Percentiles rank a stretch among this genome's conserved stretches.
phyloP scores from a whole-genome alignment of 192 early-diverging fungal species.

The Backusella liffmaniae region DNA sequence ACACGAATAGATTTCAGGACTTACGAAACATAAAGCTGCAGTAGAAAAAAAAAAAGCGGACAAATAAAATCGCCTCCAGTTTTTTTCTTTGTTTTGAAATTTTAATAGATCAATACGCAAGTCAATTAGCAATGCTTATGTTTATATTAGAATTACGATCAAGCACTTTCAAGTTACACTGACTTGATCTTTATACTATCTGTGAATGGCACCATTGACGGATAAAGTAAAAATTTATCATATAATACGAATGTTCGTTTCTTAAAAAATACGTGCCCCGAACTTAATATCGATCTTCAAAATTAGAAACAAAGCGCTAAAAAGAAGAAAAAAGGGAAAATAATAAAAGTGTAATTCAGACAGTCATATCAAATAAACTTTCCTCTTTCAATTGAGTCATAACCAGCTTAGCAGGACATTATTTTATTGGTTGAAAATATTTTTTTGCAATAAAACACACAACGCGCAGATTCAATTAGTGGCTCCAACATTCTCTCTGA shows the following conservation, averaged over 20 bases:
- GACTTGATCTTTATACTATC: background rate
- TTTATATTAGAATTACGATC: background rate
- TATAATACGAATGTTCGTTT: background rate
- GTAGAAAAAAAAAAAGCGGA: background rate
- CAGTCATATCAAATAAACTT: background rate
- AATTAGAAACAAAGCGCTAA: background rate
- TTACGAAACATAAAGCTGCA: background rate
- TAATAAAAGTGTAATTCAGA: background rate
- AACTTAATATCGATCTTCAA: background rate
- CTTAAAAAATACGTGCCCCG: background rate
- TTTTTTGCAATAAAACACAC: no score
- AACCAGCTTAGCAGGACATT: background rate
- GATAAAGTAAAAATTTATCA: background rate
- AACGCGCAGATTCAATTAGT: no score
- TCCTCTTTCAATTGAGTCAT: background rate
- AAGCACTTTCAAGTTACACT: background rate
- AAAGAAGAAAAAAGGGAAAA: background rate
- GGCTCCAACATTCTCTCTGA: no score
- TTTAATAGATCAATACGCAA: background rate
- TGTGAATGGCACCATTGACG: background rate
- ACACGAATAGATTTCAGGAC: background rate
- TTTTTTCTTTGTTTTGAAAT: background rate
- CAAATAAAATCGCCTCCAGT: background rate
- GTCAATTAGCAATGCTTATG: background rate
- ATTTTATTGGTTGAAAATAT: background rate